Evolutionary conservation across 1,284 basidiomycete species (phyloP), one percentile per base, ranked within the genome.

Genomic region (Cryptococcus hybrid): DNA sequence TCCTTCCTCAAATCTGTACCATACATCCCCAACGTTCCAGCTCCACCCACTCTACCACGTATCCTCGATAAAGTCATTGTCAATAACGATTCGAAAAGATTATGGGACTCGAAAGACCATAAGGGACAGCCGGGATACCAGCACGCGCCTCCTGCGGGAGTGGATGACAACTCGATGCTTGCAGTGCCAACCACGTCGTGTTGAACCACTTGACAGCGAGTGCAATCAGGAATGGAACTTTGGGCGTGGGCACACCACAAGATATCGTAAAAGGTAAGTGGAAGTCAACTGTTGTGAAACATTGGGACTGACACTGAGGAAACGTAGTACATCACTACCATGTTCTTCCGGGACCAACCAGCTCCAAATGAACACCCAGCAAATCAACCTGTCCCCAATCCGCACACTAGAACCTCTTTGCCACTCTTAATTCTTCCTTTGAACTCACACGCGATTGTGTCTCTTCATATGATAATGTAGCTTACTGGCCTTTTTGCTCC

Each of bases 161-260:
- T 56, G 85, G 91, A 99, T 76, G 95, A 99, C 74, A 90, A 87
- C 65, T 89, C 88, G 47, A 92, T 99, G 58, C 79, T 99, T 62
- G 90, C 95, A 7, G 92, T 96, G 15, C 93, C 93, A 91, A 88
- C 55, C 95, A 98, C 78, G 92, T 92, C 39, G 92, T 98, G 44
- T 82, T 99, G 63, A 92, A 97, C 66, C 96, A 99, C 77, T 79
- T 99, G 58, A 92, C 92, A 61, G 98, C 95, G 52, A 94, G 91
- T 74, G 91, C 93, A 60, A 99, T 99, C 69, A 85, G 88, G 76
- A 92, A 94, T 73, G 93, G 93, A 3, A 92, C 95, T 47, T 79
- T 99, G 47, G 93, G 93, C 40, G 92, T 98, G 1, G 94, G 89
- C 12, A 92, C 88, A 97, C 95, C 54, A 94, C 89, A 47, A 81